phyloP scores from a whole-genome alignment of 2,329 filamentous ascomycete genomes.

The Paecilomyces sp. region DNA sequence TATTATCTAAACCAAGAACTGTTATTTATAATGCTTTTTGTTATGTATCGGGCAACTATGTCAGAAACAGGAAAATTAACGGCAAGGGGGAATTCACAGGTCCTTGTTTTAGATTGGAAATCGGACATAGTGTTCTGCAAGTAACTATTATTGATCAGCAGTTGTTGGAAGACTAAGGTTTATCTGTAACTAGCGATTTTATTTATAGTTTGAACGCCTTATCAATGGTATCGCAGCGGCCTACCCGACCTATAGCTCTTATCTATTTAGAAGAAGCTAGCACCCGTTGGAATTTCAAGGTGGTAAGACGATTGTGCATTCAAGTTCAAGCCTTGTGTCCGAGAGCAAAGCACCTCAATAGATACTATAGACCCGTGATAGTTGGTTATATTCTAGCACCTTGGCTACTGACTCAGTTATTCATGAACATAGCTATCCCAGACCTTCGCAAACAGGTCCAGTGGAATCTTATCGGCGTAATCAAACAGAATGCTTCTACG shows the following conservation, averaged over 20 bases:
- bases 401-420: background rate
- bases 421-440: constrained; percentile 7
- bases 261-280: background rate
- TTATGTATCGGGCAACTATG: too few species aligned
- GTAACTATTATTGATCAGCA: too few species aligned
- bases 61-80: too few species aligned
- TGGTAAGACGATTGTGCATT: background rate
- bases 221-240: background rate
- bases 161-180: background rate
- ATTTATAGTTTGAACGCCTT: background rate
- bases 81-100: too few species aligned
- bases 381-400: background rate
- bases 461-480: constrained; percentile 10
- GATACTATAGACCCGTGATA: background rate
- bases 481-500: constrained; percentile 18
- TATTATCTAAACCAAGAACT: too few species aligned
- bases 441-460: constrained; percentile 16
- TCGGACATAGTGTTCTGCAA: too few species aligned
- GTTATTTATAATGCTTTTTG: too few species aligned
- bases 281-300: too few species aligned
- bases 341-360: too few species aligned
- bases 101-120: too few species aligned
- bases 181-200: background rate
- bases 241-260: background rate
- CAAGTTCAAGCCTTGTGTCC: background rate